Base-by-base conservation (phyloP, 2,329 filamentous ascomycete genomes). In the Pseudogymnoascus sp. region DNA sequence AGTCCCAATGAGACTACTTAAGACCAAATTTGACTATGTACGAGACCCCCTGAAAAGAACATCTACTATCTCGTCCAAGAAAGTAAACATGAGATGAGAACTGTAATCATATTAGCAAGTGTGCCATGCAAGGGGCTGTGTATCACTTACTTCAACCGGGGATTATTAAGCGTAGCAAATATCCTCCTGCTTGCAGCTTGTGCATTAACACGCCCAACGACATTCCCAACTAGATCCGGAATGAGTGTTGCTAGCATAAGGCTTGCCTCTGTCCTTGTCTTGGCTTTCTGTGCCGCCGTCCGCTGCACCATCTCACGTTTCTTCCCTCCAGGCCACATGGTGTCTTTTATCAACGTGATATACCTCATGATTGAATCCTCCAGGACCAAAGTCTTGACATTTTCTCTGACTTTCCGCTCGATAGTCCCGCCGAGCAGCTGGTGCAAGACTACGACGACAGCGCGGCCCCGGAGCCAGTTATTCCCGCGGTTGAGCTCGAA, bases 351-450 rank as follows among this genome's bases (percentile, higher is more conserved):
- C 62, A 91, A 77, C 23, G 83, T 80, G 35, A 97, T 80, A 72
- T 95, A 96, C 63, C 83, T 85, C 43, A 93, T 79, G 8, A 97
- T 77, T 2, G 87, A 87, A 18, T 95, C 89, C 67, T 97, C 93
- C 63, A 90, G 86, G 0, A 91, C 78, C 0, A 96, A 78, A 45
- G 83, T 79, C 67, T 86, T 88, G 43, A 92, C 88, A 61, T 87
- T 89, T 64, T 99, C 95, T 18, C 95, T 87, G 31, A 97, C 89
- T 75, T 96, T 97, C 64, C 93, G 88, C 77, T 99, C 95, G 66
- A 99, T 96, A 0, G 95, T 97, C 21, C 95, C 93, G 12, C 95
- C 95, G 1, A 99, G 85, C 5, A 99, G 83, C 75, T 99, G 95
- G 72, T 99, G 95, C 18, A 99, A 81, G 2, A 99, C 93, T 8